Base-by-base conservation (phyloP, 1,284 basidiomycete species). In the Ceratobasidium sp. region DNA sequence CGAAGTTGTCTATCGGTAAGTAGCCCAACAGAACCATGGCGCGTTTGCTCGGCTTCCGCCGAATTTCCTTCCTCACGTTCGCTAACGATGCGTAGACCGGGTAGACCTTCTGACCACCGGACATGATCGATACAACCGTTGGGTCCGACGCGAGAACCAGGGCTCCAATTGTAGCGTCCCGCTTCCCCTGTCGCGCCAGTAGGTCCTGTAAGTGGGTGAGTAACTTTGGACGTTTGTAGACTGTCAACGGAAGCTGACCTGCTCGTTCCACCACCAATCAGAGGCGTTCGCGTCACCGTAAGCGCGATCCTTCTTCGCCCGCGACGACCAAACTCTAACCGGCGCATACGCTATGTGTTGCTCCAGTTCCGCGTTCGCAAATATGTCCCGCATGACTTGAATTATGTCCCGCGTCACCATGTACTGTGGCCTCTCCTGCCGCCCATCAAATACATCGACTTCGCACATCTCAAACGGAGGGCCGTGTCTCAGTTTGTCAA, bases 21-120 rank as follows among this genome's bases (percentile, higher is more conserved):
- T 75, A 75, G 7, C 75, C 62, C 3, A 73, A 22, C 7, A 75
- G 50, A 0, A 74, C 7, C n/a, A 59, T 64, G 15, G 72, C 75
- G 19, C 24, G 57, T 47, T 72, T 63, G 15, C 57, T 63, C 9
- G 59, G 41, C 53, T 75, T 51, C 8, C 75, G 60, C 24, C 51
- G 60, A 7, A 63, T 9, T 11, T 15, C 15, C 47, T 75, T 75
- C n/a, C 45, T 41, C n/a, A 75, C 53, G 44, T 73, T 75, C 9
- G 69, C 69, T 19, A 75, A 41, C 15, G 33, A 60, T 2, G 45
- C 31, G n/a, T 60, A 60, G 31, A 60, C 59, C 31, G 59, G 59
- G 59, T 60, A 60, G 9, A 22, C 59, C 36, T 60, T 14, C 29
- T 60, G 59, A 19, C 59, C 59, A 2, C 59, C 59, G n/a, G 15